A percentile compares a stretch with the other conserved stretches of the same genome.
Conservation (phyloP, 2,329 filamentous ascomycete genomes). For the Tolypocladium inflatum region DNA sequence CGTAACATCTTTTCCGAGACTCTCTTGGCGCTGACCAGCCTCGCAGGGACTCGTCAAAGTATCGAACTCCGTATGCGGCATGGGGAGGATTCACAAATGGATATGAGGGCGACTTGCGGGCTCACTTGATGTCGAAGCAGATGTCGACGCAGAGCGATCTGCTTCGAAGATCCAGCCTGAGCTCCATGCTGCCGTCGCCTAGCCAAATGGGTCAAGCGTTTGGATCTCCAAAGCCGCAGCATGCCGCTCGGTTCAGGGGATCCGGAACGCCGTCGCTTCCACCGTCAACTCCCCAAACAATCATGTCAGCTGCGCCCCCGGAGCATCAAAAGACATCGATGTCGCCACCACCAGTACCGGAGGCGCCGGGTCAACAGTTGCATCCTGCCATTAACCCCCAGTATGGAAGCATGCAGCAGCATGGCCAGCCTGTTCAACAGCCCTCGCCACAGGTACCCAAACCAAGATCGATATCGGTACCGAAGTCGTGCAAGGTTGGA, state of each 20-base stretch:
- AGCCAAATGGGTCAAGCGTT: neutral
- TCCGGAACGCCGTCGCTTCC: neutral
- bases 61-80: slow-evolving; percentile 49
- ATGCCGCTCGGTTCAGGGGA: neutral
- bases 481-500: slow-evolving; percentile 24
- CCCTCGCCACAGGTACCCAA: slow-evolving; percentile 8
- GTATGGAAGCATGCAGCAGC: neutral
- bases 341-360: slow-evolving; percentile 4
- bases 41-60: slow-evolving; percentile 42
- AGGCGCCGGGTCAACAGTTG: neutral
- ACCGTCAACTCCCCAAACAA: neutral
- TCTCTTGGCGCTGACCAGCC: slow-evolving; percentile 7
- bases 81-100: slow-evolving; percentile 52
- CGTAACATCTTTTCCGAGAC: neutral
- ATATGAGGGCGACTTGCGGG: slow-evolving; percentile 43
- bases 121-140: slow-evolving; percentile 30
- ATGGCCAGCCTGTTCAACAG: neutral
- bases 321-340: slow-evolving; percentile 8
- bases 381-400: neutral
- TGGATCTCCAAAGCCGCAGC: neutral
- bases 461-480: slow-evolving; percentile 12
- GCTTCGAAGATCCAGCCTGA: slow-evolving; percentile 15
- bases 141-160: slow-evolving; percentile 21
- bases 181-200: slow-evolving; percentile 1
- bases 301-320: neutral